Base-by-base conservation (phyloP, 1,139 yeast genomes). In the Candida albicans region DNA sequence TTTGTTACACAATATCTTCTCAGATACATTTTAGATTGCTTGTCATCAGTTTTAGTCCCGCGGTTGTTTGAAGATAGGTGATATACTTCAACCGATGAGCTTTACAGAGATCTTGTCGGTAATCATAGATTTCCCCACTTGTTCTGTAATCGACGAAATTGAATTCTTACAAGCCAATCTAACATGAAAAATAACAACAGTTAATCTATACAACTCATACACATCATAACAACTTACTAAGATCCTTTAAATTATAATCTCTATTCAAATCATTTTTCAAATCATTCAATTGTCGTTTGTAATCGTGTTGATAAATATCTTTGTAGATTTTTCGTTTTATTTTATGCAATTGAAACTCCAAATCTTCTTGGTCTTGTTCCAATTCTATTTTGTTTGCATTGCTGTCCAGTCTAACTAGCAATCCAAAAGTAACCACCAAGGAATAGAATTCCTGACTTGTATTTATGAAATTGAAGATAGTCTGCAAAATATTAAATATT, bases 371-470 rank as follows among this genome's bases (percentile, higher is more conserved):
- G 26, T 48, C 48, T 24, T 50, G 50, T 31, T 57, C 59, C 12
- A 55, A 14, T 2, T 28, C 47, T 13, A 11, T 24, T 26, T 52
- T 26, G 25, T 28, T 25, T 7, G 38, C 30, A 27, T 25, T 27
- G 5, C 22, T 52, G 35, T 61, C 65, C 13, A 59, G 47, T 56
- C 52, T 64, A 53, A 54, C 52, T 45, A 65, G 52, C 48, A 59
- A 52, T 49, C 62, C 55, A 47, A 66, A 63, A 39, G 67, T 68
- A 12, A 59, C 53, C 6, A 70, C 52, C 34, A 66, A 53, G 26
- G 58, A 55, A 42, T 65, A 65, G 49, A 68, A 76, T 49, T 79
- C 83, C 41, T 70, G 72, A 41, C 74, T 65, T 13, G 79, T 62
- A 41, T 69, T 62, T 26, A 75, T 61, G 53, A 77, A 81, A 44